These are phyloP conservation scores for Phlegmacium glaucopus DNA, from an alignment of 768 basidiomycete genomes.

Conservation along the genomic window DNA sequence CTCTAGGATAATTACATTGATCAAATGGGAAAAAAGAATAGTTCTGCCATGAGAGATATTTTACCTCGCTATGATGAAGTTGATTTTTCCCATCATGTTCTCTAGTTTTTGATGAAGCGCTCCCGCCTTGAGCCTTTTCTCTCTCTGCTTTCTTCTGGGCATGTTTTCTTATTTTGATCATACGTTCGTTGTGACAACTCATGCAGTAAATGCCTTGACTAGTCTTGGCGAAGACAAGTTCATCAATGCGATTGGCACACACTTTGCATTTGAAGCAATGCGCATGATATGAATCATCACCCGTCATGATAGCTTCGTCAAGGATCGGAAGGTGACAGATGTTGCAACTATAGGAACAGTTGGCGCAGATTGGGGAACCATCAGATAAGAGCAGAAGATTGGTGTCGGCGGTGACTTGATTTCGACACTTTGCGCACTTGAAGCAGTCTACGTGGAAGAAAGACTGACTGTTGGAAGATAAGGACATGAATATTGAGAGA, in stretches of 20 bases:
- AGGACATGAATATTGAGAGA: conserved; percentile 1
- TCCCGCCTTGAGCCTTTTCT: conserved; percentile 45
- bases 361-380: conserved; percentile 93
- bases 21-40: not conserved
- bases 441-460: conserved; percentile 96
- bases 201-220: conserved; percentile 98
- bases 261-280: conserved; percentile 98
- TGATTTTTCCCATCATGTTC: conserved; percentile 36
- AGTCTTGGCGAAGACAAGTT: conserved; percentile 98
- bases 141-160: conserved; percentile 83
- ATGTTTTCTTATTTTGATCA: conserved; percentile 87
- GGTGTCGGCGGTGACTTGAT: conserved; percentile 93
- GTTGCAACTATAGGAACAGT: conserved; percentile 94
- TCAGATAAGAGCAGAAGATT: conserved; percentile 96
- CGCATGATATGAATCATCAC: conserved; percentile 97
- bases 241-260: conserved; percentile 93
- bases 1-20: conserved; percentile 1
- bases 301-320: conserved; percentile 99
- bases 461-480: conserved; percentile 58
- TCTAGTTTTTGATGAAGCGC: conserved; percentile 39
- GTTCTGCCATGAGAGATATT: conserved; percentile 18
- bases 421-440: conserved; percentile 93
- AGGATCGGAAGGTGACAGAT: conserved; percentile 93
- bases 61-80: conserved; percentile 40
- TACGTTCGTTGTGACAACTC: conserved; percentile 97